These are phyloP conservation scores for Candida mattraensis DNA, from an alignment of 805 yeast species.

Conservation along the genomic window DNA sequence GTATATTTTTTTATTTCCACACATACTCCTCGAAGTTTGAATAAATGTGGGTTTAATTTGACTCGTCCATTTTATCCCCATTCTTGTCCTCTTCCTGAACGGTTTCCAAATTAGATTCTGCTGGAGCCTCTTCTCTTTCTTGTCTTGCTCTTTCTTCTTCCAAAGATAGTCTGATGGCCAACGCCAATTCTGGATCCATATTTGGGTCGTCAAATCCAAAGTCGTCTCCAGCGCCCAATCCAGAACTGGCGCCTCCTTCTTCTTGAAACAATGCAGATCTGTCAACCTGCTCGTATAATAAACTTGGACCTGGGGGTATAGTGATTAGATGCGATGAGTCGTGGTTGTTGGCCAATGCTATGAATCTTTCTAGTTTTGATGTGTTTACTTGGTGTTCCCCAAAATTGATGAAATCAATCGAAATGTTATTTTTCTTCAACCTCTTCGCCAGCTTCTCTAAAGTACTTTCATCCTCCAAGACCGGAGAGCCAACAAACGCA, in stretches of 20 bases:
- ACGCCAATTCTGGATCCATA: slow-evolving; percentile 95
- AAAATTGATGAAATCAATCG: slow-evolving; percentile 86
- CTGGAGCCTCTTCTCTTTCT: slow-evolving; percentile 57
- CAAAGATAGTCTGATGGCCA: slow-evolving; percentile 89
- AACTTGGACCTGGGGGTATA: slow-evolving; percentile 83
- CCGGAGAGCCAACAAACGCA: slow-evolving; percentile 86
- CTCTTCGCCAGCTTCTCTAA: slow-evolving; percentile 84
- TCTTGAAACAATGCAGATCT: slow-evolving; percentile 71
- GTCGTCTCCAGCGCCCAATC: slow-evolving; percentile 39
- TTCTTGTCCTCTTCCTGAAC: slow-evolving; percentile 24
- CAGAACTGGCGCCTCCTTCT: slow-evolving; percentile 53
- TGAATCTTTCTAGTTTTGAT: slow-evolving; percentile 74
- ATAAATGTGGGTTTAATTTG: no score
- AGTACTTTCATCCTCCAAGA: slow-evolving; percentile 65
- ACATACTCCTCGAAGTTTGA: no score
- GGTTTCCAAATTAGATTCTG: slow-evolving; percentile 17
- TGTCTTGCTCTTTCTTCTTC: slow-evolving; percentile 95
- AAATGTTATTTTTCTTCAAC: slow-evolving; percentile 89
- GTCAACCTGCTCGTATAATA: slow-evolving; percentile 78
- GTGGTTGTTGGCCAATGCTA: slow-evolving; percentile 69
- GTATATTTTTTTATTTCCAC: no score
- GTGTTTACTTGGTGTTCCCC: slow-evolving; percentile 86
- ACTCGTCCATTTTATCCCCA: slow-evolving; percentile 23
- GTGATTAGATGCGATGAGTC: slow-evolving; percentile 81
- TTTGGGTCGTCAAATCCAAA: slow-evolving; percentile 80